Percentiles rank a stretch among this genome's conserved stretches.
phyloP scores from a whole-genome alignment of 2,329 filamentous ascomycete species.

The Fusarium continuum region DNA sequence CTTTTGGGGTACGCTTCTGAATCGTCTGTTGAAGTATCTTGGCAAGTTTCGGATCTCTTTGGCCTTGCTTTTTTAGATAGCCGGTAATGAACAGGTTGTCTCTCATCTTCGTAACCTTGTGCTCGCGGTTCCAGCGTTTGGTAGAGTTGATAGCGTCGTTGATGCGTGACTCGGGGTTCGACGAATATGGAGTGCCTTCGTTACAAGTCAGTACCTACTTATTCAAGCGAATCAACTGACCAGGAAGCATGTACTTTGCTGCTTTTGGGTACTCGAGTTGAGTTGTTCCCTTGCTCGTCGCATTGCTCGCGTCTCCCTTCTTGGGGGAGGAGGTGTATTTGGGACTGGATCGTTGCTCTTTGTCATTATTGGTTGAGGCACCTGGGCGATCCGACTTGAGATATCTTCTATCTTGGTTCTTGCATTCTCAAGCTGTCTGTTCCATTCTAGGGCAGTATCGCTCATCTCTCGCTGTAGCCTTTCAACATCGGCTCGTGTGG shows the following conservation, averaged over 20 bases:
- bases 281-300: background rate
- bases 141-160: constrained; percentile 50
- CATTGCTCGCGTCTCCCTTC: constrained; percentile 25
- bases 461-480: constrained; percentile 33
- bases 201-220: background rate
- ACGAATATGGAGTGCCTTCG: constrained; percentile 5
- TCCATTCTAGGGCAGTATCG: constrained; percentile 27
- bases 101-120: constrained; percentile 46
- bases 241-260: constrained; percentile 14
- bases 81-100: constrained; percentile 46
- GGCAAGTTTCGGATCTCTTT: constrained; percentile 48
- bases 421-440: constrained; percentile 39
- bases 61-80: constrained; percentile 51
- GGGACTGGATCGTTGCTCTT: constrained; percentile 11
- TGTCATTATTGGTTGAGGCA: constrained; percentile 34
- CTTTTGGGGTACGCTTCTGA: constrained; percentile 36
- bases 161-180: constrained; percentile 41
- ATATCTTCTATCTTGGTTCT: constrained; percentile 38
- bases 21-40: constrained; percentile 48
- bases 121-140: constrained; percentile 52
- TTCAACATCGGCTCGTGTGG: constrained; percentile 26
- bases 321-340: background rate
- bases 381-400: constrained; percentile 32
- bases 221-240: background rate
- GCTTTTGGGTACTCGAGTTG: background rate